Base-by-base conservation (phyloP, 208 protist species). In the Vickermania ingenoplastis region DNA sequence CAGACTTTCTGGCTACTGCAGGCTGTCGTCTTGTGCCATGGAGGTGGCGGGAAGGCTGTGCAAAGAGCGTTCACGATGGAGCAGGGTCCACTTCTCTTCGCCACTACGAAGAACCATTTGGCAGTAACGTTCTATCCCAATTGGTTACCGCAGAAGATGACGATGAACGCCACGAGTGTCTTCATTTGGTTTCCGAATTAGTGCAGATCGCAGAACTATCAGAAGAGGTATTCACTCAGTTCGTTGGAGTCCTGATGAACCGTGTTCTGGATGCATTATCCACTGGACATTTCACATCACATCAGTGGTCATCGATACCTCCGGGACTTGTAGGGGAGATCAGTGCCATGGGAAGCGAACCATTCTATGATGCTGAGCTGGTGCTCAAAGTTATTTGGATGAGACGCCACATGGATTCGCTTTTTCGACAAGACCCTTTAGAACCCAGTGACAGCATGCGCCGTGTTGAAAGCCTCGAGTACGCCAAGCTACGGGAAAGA, bases 61-160 rank as follows among this genome's bases (percentile, higher is more conserved):
- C n/a, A n/a, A n/a, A n/a, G n/a, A n/a, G n/a, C n/a, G n/a, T n/a
- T n/a, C n/a, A n/a, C n/a, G n/a, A n/a, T n/a, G n/a, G n/a, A n/a
- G n/a, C n/a, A n/a, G n/a, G n/a, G n/a, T n/a, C n/a, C n/a, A n/a
- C n/a, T n/a, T n/a, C n/a, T n/a, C n/a, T n/a, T n/a, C n/a, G n/a
- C n/a, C 63, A 62, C 1, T 92, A 92, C 62, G 72, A 55, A 1
- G 81, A 92, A 65, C 25, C 61, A 14, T 59, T 92, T 21, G 36
- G 36, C 11, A 45, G 17, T 17, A 7, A 45, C 7, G 36, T 17
- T 17, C 36, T 45, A 7, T 45, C 36, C 36, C 63, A 89, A 64
- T 58, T 66, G 51, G 69, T 92, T n/a, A 45, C 60, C 13, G 23
- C 30, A 2, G 79, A 71, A 11, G 86, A 92, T 45, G 51, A 58